Evolutionary conservation across 2,329 filamentous ascomycete species (phyloP).

Genomic region (Cadophora sp.): DNA sequence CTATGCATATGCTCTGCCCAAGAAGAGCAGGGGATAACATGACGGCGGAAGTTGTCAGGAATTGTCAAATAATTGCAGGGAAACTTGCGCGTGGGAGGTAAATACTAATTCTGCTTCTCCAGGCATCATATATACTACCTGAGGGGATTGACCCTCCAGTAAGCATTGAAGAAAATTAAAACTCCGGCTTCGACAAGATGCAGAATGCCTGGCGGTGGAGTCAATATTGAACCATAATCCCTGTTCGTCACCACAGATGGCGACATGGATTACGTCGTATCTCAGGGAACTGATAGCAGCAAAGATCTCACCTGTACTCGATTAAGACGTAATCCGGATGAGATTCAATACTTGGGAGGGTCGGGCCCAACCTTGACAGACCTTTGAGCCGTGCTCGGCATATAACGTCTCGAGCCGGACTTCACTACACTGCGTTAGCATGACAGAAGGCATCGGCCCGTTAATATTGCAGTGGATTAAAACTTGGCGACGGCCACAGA

Average conservation of each 20-base stretch:
- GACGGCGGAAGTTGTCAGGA: background rate
- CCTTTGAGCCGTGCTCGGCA: background rate
- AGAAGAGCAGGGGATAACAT: constrained; percentile 3
- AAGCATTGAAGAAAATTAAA: constrained; percentile 2
- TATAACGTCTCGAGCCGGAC: background rate
- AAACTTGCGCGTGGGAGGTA: background rate
- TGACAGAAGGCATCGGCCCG: too few species aligned
- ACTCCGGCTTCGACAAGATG: background rate
- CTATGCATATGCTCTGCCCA: constrained; percentile 7
- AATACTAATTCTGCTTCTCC: background rate
- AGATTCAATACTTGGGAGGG: constrained; percentile 2
- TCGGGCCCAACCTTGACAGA: background rate
- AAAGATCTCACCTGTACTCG: background rate
- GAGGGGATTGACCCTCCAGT: background rate
- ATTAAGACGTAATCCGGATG: background rate
- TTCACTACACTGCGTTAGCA: background rate
- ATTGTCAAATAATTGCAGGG: background rate
- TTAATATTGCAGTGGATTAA: background rate
- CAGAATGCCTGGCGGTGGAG: background rate
- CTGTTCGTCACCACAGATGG: constrained; percentile 3
- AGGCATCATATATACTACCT: background rate
- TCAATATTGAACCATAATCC: constrained; percentile 11
- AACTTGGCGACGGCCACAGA: background rate
- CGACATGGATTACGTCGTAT: background rate
- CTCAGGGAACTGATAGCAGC: background rate